Evolutionary conservation across 2,329 filamentous ascomycete genomes (phyloP), one percentile per base, ranked within the genome.

Genomic region (Pestalotiopsis sp.): DNA sequence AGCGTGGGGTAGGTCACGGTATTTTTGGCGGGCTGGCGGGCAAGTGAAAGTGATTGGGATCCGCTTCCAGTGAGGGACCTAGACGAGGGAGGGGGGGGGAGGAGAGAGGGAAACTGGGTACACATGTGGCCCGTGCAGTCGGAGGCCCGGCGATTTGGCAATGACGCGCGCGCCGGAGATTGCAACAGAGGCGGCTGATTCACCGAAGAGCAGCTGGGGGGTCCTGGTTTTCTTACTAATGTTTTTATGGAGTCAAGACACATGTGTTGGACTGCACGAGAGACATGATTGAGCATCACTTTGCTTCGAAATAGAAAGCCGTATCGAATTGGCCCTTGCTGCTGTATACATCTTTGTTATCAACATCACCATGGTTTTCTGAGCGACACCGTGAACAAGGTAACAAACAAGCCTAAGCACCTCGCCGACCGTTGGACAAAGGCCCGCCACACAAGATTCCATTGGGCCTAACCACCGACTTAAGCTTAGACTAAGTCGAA

Each of bases 141-240:
- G 59, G 59, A 36, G 36, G 25, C 59, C 27, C 59, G 31, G 59
- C 59, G 59, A 39, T 39, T 62, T 39, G 59, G 59, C 59, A 62
- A 62, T 62, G 59, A 62, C 59, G 59, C 59, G 59, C 59, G 45
- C 45, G 45, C 59, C 59, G 59, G 59, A 62, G 59, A 62, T 62
- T 62, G 36, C 27, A 62, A 17, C 57, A 36, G 57, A 36, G 23
- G 45, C 17, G 14, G 45, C 17, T 52, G 45, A 20, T 52, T 52
- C 17, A 52, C 45, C 45, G 45, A 52, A 23, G 45, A 7, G 6
- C 31, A 36, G 31, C 31, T 36, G 17, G 45, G 45, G 45, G 45
- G 7, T 52, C 17, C 45, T n/a, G 14, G 9, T n/a, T n/a, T 52
- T 20, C 17, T 52, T 52, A 52, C 45, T 52, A 52, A 52, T 52